A percentile compares a stretch with the other conserved stretches of the same genome.
phyloP scores from a whole-genome alignment of 2,329 filamentous ascomycete species.

The Verruconis gallopava region DNA sequence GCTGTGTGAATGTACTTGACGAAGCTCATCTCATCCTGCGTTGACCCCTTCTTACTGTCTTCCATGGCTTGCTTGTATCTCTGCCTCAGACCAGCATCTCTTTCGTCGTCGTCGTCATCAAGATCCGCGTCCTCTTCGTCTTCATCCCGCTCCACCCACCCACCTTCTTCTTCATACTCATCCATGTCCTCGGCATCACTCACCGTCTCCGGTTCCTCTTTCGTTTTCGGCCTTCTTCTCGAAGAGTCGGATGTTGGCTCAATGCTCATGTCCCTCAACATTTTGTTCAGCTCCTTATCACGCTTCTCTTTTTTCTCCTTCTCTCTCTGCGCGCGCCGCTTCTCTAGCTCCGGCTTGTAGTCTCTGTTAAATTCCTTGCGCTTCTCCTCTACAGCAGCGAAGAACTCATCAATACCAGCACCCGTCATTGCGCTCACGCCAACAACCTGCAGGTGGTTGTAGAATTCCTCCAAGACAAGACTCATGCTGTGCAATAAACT shows the following conservation, averaged over 20 bases:
- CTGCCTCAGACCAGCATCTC: conserved; percentile 57
- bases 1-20: conserved; percentile 6
- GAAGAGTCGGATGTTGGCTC: conserved; percentile 28
- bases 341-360: conserved; percentile 84
- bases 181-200: conserved; percentile 41
- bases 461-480: conserved; percentile 93
- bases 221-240: conserved; percentile 22
- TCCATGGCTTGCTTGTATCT: conserved; percentile 66
- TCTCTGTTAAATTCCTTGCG: conserved; percentile 76
- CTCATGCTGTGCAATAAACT: conserved; percentile 96
- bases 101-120: conserved; percentile 39
- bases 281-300: conserved; percentile 73
- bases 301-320: conserved; percentile 57
- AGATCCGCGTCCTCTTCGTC: conserved; percentile 47
- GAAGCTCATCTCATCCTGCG: conserved; percentile 6
- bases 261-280: conserved; percentile 87
- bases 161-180: conserved; percentile 33
- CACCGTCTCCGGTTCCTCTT: conserved; percentile 36
- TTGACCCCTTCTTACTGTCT: conserved; percentile 20
- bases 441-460: conserved; percentile 83
- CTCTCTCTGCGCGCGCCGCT: conserved; percentile 61
- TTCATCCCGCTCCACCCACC: conserved; percentile 31
- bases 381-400: conserved; percentile 77
- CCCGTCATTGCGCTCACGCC: conserved; percentile 89
- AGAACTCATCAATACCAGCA: conserved; percentile 85